Evolutionary conservation across 805 yeast species (phyloP), one percentile per base, ranked within the genome.

Genomic region (Kluyveromyces wickerhamii): DNA sequence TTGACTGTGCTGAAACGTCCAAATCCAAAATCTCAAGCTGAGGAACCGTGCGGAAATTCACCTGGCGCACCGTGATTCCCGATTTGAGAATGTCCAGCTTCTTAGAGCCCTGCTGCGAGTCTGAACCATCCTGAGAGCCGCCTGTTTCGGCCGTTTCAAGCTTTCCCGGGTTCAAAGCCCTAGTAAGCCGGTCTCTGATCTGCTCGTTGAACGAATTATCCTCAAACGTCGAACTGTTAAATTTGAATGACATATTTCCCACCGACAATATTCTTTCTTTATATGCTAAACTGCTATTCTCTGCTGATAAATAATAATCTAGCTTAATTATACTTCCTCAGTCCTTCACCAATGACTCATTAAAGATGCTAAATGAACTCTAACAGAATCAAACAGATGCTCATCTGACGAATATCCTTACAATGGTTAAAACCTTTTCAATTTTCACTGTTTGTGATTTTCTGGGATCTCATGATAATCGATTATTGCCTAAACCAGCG

Each of bases 211-310:
- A 52, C 14, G 57, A 44, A 32, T 52, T 53, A 37, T 54, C 57
- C 18, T 42, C 44, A 25, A 57, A 57, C 18, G 49, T 45, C 14
- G 33, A 42, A 10, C 47, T 45, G 34, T 55, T 52, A 38, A 57
- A 57, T 17, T 43, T 41, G 24, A 57, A 57, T 9, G 62, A 57
- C 62, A 57, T 56, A 14, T 24, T n/a, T n/a, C n/a, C n/a, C n/a
- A n/a, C n/a, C n/a, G n/a, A n/a, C n/a, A n/a, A n/a, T n/a, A n/a
- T n/a, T n/a, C n/a, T n/a, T n/a, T n/a, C n/a, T n/a, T n/a, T n/a
- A n/a, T n/a, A n/a, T n/a, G n/a, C n/a, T n/a, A n/a, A n/a, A n/a
- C n/a, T n/a, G n/a, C n/a, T n/a, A n/a, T n/a, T n/a, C n/a, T n/a
- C n/a, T n/a, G n/a, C n/a, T n/a, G n/a, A n/a, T n/a, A n/a, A n/a